A percentile compares a stretch with the other conserved stretches of the same genome.
phyloP scores from a whole-genome alignment of 2,329 filamentous ascomycete genomes.

The Cyanodermella asteris region DNA sequence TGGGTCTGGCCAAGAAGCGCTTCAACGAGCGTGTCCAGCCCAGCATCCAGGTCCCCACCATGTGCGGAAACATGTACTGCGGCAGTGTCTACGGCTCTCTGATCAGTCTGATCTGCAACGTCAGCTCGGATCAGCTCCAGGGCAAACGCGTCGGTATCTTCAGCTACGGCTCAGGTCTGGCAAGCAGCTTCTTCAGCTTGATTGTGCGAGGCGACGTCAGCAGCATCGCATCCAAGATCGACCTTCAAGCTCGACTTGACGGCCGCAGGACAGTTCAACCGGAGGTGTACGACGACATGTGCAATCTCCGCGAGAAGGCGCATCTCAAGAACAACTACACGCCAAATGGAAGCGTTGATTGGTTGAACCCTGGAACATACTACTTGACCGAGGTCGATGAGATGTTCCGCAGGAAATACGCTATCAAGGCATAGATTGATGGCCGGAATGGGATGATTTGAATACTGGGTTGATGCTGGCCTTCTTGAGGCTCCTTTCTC shows the following conservation, averaged over 20 bases:
- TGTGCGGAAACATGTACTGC: slow-evolving; percentile 46
- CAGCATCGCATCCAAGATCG: slow-evolving; percentile 41
- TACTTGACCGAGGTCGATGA: slow-evolving; percentile 64
- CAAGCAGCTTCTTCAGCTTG: slow-evolving; percentile 49
- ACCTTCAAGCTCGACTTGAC: slow-evolving; percentile 47
- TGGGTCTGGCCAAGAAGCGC: slow-evolving; percentile 63
- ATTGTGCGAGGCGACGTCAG: slow-evolving; percentile 47
- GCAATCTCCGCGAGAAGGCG: slow-evolving; percentile 58
- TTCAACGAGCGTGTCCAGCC: slow-evolving; percentile 59
- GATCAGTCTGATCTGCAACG: slow-evolving; percentile 38
- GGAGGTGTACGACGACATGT: slow-evolving; percentile 58
- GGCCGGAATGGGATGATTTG: too few species aligned
- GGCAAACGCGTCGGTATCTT: slow-evolving; percentile 57
- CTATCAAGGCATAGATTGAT: slow-evolving; percentile 53
- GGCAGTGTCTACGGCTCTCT: slow-evolving; percentile 37
- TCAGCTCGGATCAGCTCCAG: slow-evolving; percentile 39
- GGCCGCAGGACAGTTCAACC: slow-evolving; percentile 45
- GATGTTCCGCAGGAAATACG: slow-evolving; percentile 67
- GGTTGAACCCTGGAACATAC: slow-evolving; percentile 46
- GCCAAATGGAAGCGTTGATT: slow-evolving; percentile 45
- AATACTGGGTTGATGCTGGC: too few species aligned
- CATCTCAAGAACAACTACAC: slow-evolving; percentile 63
- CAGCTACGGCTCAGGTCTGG: slow-evolving; percentile 60
- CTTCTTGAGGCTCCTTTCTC: too few species aligned
- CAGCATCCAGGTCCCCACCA: slow-evolving; percentile 52